phyloP scores from a whole-genome alignment of 1,284 basidiomycete species.

The Peniophora sp. region DNA sequence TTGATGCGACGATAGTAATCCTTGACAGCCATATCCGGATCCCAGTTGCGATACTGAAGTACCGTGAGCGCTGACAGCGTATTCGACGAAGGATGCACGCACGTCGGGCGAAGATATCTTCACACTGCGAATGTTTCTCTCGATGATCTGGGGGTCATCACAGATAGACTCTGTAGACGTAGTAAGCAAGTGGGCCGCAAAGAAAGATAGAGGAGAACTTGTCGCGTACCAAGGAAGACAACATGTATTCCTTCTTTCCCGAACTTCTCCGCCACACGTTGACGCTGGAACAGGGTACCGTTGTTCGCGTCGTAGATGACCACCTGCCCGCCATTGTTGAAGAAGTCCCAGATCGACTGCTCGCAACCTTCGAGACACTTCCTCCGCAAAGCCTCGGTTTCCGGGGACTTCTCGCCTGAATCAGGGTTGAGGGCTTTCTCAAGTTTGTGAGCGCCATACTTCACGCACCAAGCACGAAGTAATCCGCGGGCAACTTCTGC shows the following conservation, averaged over 20 bases:
- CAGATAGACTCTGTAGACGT: slow-evolving; percentile 66
- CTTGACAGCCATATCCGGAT: slow-evolving; percentile 83
- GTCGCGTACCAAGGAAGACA: slow-evolving; percentile 75
- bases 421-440: slow-evolving; percentile 5
- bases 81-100: slow-evolving; percentile 23
- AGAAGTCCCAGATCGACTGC: slow-evolving; percentile 85
- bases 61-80: slow-evolving; percentile 1
- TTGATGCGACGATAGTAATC: slow-evolving; percentile 90
- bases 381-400: slow-evolving; percentile 73
- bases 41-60: slow-evolving; percentile 82
- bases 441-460: slow-evolving; percentile 5
- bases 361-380: slow-evolving; percentile 79
- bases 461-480: slow-evolving; percentile 74
- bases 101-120: slow-evolving; percentile 98
- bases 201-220: neutral
- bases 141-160: slow-evolving; percentile 87
- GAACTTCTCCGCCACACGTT: slow-evolving; percentile 78
- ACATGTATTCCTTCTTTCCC: slow-evolving; percentile 83
- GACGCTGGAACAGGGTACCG: slow-evolving; percentile 63
- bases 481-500: slow-evolving; percentile 83
- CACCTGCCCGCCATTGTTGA: slow-evolving; percentile 84
- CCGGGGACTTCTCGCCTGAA: slow-evolving; percentile 63
- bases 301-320: slow-evolving; percentile 99
- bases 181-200: slow-evolving; percentile 7
- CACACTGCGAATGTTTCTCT: slow-evolving; percentile 91